A percentile compares a stretch with the other conserved stretches of the same genome.
These are phyloP conservation scores for Aspergillus fischeri DNA, from an alignment of 2,329 filamentous ascomycete species.

Conservation along the genomic window DNA sequence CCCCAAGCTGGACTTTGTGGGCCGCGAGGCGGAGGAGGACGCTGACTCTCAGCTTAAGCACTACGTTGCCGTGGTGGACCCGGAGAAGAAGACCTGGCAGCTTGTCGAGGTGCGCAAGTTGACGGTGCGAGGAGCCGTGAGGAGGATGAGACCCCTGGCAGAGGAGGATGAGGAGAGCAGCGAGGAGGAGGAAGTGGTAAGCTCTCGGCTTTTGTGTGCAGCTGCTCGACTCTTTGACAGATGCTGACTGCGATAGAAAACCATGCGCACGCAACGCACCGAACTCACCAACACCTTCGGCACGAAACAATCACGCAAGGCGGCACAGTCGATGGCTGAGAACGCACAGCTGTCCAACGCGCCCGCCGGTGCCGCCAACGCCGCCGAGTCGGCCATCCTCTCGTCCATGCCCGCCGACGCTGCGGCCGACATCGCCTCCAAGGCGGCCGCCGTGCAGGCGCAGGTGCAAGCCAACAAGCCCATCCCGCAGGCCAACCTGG, in stretches of 20 bases:
- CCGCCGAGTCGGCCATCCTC: conserved; percentile 42
- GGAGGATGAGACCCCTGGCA: conserved; percentile 23
- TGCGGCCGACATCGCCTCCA: conserved; percentile 27
- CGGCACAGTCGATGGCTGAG: conserved; percentile 44
- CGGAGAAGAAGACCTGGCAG: conserved; percentile 49
- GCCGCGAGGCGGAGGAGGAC: conserved; percentile 47
- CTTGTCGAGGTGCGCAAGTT: conserved; percentile 53
- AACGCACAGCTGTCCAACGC: conserved; percentile 45
- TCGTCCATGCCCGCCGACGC: conserved; percentile 37
- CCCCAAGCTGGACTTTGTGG: conserved; percentile 57
- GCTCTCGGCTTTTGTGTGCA: neutral
- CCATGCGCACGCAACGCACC: conserved; percentile 36
- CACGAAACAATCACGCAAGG: conserved; percentile 48
- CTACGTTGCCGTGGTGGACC: conserved; percentile 60
- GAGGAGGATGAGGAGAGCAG: conserved; percentile 27
- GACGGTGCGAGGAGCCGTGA: conserved; percentile 49
- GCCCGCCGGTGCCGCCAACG: conserved; percentile 30
- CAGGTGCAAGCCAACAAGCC: conserved; percentile 46
- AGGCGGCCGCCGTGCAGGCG: conserved; percentile 34
- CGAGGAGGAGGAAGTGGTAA: conserved; percentile 28
- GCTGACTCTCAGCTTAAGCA: conserved; percentile 53
- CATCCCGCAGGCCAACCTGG: conserved; percentile 40
- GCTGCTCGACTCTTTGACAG: neutral
- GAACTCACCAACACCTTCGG: conserved; percentile 48
- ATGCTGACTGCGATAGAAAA: conserved; percentile 22